Conservation (phyloP, 2,329 filamentous ascomycete species). For the Lasiodiplodia gonubiensis region DNA sequence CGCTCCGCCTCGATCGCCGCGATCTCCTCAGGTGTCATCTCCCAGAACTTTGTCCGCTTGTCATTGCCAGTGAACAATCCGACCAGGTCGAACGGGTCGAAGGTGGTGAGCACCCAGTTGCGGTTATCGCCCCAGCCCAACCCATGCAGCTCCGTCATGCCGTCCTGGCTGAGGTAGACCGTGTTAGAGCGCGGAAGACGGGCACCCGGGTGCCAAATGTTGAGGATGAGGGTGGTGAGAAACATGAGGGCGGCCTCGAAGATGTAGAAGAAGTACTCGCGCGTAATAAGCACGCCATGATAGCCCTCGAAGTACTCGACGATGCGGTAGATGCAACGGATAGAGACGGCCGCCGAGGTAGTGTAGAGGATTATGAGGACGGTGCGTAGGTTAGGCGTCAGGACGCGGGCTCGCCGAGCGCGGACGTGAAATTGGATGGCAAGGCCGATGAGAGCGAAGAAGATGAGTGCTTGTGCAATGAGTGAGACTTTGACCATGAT, state of each 20-base stretch:
- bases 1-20: constrained; percentile 37
- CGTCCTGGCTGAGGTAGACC: constrained; percentile 58
- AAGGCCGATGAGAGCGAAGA: constrained; percentile 56
- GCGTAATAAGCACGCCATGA: constrained; percentile 45
- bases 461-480: constrained; percentile 57
- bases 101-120: constrained; percentile 49
- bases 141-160: constrained; percentile 46
- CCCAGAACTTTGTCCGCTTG: constrained; percentile 46
- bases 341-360: constrained; percentile 54
- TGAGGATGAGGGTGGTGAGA: constrained; percentile 57
- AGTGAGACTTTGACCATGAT: constrained; percentile 57
- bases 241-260: constrained; percentile 61
- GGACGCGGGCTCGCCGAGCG: constrained; percentile 46
- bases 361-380: constrained; percentile 56
- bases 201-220: constrained; percentile 58
- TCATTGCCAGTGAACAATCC: constrained; percentile 41
- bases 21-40: constrained; percentile 43
- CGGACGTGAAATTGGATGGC: constrained; percentile 54
- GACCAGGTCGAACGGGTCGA: constrained; percentile 46
- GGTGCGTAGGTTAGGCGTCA: constrained; percentile 51
- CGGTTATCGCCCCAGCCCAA: constrained; percentile 57
- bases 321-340: constrained; percentile 59
- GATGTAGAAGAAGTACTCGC: constrained; percentile 61
- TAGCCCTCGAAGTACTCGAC: constrained; percentile 56
- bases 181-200: constrained; percentile 57